Evolutionary conservation across 2,329 filamentous ascomycete species (phyloP).

Genomic region (Onygenales sp.): DNA sequence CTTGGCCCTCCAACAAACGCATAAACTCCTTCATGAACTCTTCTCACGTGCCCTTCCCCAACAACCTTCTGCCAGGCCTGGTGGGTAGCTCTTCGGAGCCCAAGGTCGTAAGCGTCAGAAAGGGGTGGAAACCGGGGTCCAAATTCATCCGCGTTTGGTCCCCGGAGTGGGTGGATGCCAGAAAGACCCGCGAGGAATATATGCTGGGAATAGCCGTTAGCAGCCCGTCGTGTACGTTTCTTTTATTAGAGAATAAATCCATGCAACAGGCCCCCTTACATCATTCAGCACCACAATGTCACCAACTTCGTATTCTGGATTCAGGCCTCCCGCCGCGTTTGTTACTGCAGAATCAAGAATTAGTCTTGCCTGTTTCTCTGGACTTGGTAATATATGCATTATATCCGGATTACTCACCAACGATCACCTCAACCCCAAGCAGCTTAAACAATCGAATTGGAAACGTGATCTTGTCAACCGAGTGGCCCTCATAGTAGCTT

Average conservation of each 20-base stretch:
- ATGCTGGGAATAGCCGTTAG: conserved; percentile 37
- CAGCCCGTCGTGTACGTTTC: neutral
- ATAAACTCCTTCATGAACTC: conserved; percentile 56
- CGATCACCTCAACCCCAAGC: conserved; percentile 50
- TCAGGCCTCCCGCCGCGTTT: conserved; percentile 57
- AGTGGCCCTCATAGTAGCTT: conserved; percentile 60
- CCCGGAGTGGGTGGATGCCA: conserved; percentile 52
- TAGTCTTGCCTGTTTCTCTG: neutral
- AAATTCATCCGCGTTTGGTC: conserved; percentile 54
- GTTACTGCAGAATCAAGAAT: conserved; percentile 39
- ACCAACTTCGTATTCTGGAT: conserved; percentile 53
- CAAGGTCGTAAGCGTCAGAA: conserved; percentile 57
- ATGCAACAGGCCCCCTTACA: conserved; percentile 24
- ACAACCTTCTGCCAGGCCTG: conserved; percentile 45
- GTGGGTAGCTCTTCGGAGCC: conserved; percentile 48
- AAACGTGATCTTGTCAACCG: conserved; percentile 53
- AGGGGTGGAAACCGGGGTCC: conserved; percentile 54
- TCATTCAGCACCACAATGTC: conserved; percentile 59
- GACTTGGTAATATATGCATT: neutral
- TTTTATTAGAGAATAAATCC: neutral
- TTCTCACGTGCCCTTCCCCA: conserved; percentile 37
- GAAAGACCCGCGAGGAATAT: conserved; percentile 54
- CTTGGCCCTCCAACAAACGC: conserved; percentile 55
- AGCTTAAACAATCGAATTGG: conserved; percentile 56
- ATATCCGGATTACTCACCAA: conserved; percentile 31